Base-by-base conservation (phyloP, 1,284 basidiomycete species). In the Apiotrichum brassicae region DNA sequence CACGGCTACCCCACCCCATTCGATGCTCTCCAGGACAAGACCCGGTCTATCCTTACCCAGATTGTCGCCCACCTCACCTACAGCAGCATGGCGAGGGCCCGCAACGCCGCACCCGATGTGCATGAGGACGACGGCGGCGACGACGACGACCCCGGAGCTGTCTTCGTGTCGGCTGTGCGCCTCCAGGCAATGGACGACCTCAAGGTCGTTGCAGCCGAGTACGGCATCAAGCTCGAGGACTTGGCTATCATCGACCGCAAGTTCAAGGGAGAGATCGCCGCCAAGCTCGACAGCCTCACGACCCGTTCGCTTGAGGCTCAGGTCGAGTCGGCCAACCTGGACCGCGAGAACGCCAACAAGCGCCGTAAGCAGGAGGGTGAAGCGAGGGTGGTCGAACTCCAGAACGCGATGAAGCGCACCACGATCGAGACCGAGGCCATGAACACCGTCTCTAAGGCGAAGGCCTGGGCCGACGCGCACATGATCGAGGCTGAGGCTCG, bases 1-100 rank as follows among this genome's bases (percentile, higher is more conserved):
- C 53, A 54, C 46, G 53, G 53, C 16, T 54, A 54, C 38, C 37
- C 45, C 1, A 51, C 53, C 1, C 53, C 53, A 1, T 54, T 54
- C 32, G 53, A 54, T 33, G 53, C 53, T 19, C 53, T 54, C n/a
- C 45, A 54, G 53, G 53, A 54, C 46, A 54, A 54, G 53, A 50
- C 53, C 7, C 49, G 53, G 39, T 48, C 45, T 14, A 54, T 54
- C 18, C 49, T 54, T 16, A 54, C 53, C 8, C 53, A 54, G 37
- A 50, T 54, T 28, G 39, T 51, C 22, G 53, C 53, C 8, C 49
- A 51, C 38, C 48, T 54, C 42, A 44, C 49, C 38, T 51, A 51
- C 42, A 39, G 45, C 6, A 43, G 40, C 14, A 54, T 54, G 53
- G 49, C 53, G 2, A 41, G 49, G 16, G 43, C 53, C 25, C 53